These are phyloP conservation scores for Neofusicoccum sp. DNA, from an alignment of 2,329 filamentous ascomycete species.

Conservation along the genomic window DNA sequence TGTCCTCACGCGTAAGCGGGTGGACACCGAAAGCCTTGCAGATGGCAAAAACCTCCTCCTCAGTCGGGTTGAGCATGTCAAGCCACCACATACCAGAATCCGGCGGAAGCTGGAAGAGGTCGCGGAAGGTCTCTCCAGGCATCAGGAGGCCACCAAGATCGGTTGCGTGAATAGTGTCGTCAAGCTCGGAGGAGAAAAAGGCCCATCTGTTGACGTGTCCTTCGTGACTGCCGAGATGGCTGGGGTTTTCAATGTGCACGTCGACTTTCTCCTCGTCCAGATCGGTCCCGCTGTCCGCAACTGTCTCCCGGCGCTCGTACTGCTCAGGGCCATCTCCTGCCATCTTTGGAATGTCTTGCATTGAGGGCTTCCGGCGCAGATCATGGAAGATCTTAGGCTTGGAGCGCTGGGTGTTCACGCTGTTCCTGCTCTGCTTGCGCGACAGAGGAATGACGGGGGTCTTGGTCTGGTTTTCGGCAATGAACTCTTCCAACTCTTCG, in stretches of 20 bases:
- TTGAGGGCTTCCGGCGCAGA: constrained; percentile 42
- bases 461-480: constrained; percentile 57
- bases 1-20: constrained; percentile 93
- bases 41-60: constrained; percentile 82
- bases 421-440: constrained; percentile 32
- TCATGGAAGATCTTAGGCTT: constrained; percentile 60
- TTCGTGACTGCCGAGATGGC: constrained; percentile 46
- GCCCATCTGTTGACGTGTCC: constrained; percentile 73
- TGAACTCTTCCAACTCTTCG: constrained; percentile 90
- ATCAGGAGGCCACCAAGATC: constrained; percentile 86
- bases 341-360: constrained; percentile 29
- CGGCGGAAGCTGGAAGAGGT: constrained; percentile 72
- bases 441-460: constrained; percentile 45
- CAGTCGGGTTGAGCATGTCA: constrained; percentile 85
- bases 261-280: constrained; percentile 46
- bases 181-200: constrained; percentile 93
- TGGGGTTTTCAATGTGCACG: constrained; percentile 30
- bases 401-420: constrained; percentile 42
- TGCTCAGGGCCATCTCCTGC: constrained; percentile 24
- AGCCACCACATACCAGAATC: constrained; percentile 96
- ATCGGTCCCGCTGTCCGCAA: constrained; percentile 26
- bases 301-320: not conserved
- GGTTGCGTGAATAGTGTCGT: constrained; percentile 87
- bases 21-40: constrained; percentile 96
- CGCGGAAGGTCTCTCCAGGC: constrained; percentile 84